Conservation (phyloP, 2,329 filamentous ascomycete genomes). For the Phaeophleospora eucalypticola region DNA sequence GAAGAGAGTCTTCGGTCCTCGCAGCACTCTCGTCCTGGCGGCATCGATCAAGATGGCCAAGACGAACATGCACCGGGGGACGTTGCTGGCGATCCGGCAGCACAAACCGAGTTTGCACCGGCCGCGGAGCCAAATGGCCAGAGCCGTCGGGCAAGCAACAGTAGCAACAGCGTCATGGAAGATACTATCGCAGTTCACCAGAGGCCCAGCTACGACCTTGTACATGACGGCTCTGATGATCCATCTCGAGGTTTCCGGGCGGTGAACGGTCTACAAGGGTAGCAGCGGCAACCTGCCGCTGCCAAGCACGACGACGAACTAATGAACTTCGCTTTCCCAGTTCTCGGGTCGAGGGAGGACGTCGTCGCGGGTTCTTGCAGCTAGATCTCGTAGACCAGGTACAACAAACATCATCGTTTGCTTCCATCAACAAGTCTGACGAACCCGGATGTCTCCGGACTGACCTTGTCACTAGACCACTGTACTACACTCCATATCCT, state of each 20-base stretch:
- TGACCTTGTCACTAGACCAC: background rate
- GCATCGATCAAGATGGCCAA: background rate
- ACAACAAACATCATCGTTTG: background rate
- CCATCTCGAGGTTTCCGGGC: slow-evolving; percentile 14
- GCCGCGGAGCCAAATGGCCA: background rate
- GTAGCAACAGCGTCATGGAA: background rate
- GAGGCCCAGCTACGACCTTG: slow-evolving; percentile 11
- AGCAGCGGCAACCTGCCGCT: slow-evolving; percentile 2
- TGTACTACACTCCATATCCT: background rate
- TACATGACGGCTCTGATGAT: slow-evolving; percentile 8
- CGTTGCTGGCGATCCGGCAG: background rate
- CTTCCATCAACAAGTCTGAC: background rate
- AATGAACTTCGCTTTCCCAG: background rate
- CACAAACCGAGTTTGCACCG: background rate
- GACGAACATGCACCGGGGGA: background rate
- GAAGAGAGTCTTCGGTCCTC: slow-evolving; percentile 25
- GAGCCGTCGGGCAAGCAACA: background rate
- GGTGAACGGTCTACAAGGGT: slow-evolving; percentile 10
- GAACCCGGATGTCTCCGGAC: background rate
- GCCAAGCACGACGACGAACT: background rate
- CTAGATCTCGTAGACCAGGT: background rate
- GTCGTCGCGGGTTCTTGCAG: background rate
- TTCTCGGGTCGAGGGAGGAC: background rate
- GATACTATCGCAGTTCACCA: background rate
- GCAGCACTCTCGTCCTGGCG: background rate